Conservation (phyloP, 2,329 filamentous ascomycete genomes). For the Diaporthe batatas region DNA sequence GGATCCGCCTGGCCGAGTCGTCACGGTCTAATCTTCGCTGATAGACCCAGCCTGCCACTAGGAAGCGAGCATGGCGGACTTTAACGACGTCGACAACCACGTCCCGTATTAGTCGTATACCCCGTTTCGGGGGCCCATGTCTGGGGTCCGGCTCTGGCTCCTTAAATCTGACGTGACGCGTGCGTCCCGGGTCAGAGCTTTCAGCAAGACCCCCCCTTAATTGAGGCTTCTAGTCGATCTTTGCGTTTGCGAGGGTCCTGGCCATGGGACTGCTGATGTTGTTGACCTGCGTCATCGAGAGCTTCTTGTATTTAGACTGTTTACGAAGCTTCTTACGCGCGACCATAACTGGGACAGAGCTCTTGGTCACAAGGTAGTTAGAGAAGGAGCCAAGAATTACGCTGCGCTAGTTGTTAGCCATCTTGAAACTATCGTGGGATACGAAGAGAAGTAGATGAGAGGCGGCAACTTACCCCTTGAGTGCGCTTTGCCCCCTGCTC, state of each 20-base stretch:
- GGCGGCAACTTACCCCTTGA: slow-evolving; percentile 81
- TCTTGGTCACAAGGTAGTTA: slow-evolving; percentile 97
- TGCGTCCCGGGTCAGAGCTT: too few relatives aligned
- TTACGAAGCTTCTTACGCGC: slow-evolving; percentile 91
- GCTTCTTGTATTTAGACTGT: slow-evolving; percentile 83
- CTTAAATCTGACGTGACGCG: too few relatives aligned
- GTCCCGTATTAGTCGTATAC: too few relatives aligned
- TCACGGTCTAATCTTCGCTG: not conserved
- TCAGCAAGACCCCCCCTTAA: not conserved
- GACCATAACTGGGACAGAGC: slow-evolving; percentile 97
- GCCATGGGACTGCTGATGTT: slow-evolving; percentile 80
- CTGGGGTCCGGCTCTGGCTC: too few relatives aligned
- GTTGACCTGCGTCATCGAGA: slow-evolving; percentile 81
- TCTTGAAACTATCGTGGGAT: not conserved
- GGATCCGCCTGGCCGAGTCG: rapidly evolving
- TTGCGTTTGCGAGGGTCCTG: slow-evolving; percentile 77
- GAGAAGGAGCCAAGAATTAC: slow-evolving; percentile 96
- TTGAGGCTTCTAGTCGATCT: slow-evolving; percentile 68
- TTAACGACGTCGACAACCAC: not conserved
- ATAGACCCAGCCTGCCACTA: not conserved
- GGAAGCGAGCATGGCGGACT: not conserved
- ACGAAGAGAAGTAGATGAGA: not conserved
- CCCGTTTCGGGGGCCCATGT: too few relatives aligned
- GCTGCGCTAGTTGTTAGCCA: slow-evolving; percentile 63
- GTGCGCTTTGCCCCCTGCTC: slow-evolving; percentile 87